phyloP scores from a whole-genome alignment of 2,329 filamentous ascomycete species.

The Chrysoporthe cubensis region DNA sequence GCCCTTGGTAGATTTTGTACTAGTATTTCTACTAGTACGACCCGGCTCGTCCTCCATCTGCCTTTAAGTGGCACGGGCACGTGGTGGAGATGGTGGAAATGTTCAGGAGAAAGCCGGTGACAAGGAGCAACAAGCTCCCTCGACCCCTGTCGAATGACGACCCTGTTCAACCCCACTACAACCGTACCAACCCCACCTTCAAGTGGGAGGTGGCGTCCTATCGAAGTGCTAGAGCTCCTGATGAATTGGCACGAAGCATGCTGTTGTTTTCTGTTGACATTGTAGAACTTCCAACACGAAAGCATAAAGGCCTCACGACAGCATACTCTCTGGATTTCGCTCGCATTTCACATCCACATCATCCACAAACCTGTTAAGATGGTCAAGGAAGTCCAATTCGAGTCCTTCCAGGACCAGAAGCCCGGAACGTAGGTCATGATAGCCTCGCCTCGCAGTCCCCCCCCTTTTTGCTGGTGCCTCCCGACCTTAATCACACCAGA shows the following conservation, averaged over 20 bases:
- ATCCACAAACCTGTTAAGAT: constrained; percentile 53
- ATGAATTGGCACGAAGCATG: constrained; percentile 8
- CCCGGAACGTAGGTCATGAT: constrained; percentile 85
- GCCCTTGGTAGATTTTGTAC: not conserved
- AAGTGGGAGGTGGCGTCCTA: constrained; percentile 6
- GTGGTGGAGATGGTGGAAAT: not conserved
- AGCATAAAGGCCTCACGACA: too few relatives aligned
- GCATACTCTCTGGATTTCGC: not conserved
- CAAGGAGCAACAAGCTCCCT: not conserved
- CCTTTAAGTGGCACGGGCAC: not conserved
- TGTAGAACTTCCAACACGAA: not conserved
- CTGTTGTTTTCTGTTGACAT: constrained; percentile 22
- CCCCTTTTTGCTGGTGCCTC: constrained; percentile 17
- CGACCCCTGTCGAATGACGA: constrained; percentile 14
- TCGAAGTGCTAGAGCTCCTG: constrained; percentile 4
- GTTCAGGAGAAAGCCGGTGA: not conserved
- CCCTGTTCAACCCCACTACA: constrained; percentile 9
- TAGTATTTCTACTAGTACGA: not conserved
- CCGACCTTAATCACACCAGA: not conserved
- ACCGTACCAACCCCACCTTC: constrained; percentile 7
- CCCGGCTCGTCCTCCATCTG: not conserved
- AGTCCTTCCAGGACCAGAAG: constrained; percentile 94
- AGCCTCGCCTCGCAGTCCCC: constrained; percentile 20
- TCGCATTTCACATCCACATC: constrained; percentile 1
- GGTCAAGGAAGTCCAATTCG: constrained; percentile 79